Percentiles rank a stretch among this genome's conserved stretches.
Evolutionary conservation across 176 grass and related monocot genomes (phyloP).

Genomic region (Avena eriantha): DNA sequence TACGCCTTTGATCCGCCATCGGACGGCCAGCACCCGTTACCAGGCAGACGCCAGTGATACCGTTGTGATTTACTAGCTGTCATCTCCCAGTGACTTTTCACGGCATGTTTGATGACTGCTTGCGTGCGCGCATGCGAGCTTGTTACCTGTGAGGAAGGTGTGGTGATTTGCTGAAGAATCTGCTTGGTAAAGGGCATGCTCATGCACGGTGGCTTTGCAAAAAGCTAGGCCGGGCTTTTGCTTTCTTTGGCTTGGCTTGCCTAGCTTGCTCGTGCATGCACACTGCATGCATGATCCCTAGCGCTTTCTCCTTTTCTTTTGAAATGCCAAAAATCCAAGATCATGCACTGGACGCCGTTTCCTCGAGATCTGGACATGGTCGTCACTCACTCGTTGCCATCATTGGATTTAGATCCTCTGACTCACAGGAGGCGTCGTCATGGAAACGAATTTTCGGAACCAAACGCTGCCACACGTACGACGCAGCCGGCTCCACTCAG

Average conservation of each 20-base stretch:
- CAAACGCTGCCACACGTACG: no score
- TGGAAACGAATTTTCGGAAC: no score
- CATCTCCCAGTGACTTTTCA: neutral
- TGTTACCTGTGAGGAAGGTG: neutral
- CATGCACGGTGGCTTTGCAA: conserved; percentile 36
- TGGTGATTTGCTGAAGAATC: conserved; percentile 14
- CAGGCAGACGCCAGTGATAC: neutral
- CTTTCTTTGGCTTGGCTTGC: conserved; percentile 2
- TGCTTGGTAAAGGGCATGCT: neutral
- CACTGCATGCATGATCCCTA: conserved; percentile 4
- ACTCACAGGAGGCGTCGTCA: neutral
- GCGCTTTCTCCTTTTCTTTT: neutral
- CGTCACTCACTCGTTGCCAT: neutral
- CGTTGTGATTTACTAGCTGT: neutral
- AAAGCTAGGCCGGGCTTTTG: conserved; percentile 26
- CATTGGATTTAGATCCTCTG: neutral
- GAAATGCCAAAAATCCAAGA: conserved; percentile 5
- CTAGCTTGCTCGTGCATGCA: neutral
- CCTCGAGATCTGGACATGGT: neutral
- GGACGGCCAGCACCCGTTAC: conserved; percentile 17
- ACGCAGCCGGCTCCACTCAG: no score
- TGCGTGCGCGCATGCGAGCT: conserved; percentile 10
- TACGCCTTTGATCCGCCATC: neutral
- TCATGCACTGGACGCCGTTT: neutral
- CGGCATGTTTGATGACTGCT: neutral